phyloP scores from a whole-genome alignment of 257 asterid genomes.

The Solanum chilense region DNA sequence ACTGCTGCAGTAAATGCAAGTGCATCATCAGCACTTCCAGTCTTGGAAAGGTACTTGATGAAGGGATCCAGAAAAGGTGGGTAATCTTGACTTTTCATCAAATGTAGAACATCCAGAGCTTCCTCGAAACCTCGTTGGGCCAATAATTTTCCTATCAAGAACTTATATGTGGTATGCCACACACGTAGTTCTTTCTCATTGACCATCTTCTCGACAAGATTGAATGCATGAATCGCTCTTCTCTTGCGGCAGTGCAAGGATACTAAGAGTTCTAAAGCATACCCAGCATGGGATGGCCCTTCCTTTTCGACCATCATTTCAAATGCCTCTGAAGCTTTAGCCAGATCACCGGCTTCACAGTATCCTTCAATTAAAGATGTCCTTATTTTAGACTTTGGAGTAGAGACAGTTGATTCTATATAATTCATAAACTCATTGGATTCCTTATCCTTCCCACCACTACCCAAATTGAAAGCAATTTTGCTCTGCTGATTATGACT shows the following conservation, averaged over 20 bases:
- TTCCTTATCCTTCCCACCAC: conserved; percentile 27
- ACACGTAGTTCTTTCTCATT: conserved; percentile 33
- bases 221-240: conserved; percentile 40
- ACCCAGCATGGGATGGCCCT: conserved; percentile 28
- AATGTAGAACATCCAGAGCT: conserved; percentile 44
- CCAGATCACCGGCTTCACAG: conserved; percentile 42
- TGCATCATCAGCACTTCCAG: conserved; percentile 68
- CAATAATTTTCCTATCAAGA: conserved; percentile 44
- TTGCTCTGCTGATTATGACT: conserved; percentile 21
- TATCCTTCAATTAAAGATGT: conserved; percentile 55
- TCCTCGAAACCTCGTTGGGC: conserved; percentile 32
- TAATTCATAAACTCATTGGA: conserved; percentile 32
- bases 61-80: conserved; percentile 57
- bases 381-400: conserved; percentile 30
- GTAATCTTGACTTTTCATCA: conserved; percentile 65
- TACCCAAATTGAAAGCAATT: conserved; percentile 52
- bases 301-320: conserved; percentile 40
- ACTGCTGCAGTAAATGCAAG: conserved; percentile 28
- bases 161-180: conserved; percentile 47
- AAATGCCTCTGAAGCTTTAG: conserved; percentile 41
- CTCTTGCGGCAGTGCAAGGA: conserved; percentile 40
- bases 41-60: conserved; percentile 34
- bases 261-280: conserved; percentile 39
- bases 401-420: conserved; percentile 8
- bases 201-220: conserved; percentile 44